Evolutionary conservation across 225 moss, liverwort and hornwort genomes (phyloP).

Genomic region (Bryoerythrophyllum caledonicum): DNA sequence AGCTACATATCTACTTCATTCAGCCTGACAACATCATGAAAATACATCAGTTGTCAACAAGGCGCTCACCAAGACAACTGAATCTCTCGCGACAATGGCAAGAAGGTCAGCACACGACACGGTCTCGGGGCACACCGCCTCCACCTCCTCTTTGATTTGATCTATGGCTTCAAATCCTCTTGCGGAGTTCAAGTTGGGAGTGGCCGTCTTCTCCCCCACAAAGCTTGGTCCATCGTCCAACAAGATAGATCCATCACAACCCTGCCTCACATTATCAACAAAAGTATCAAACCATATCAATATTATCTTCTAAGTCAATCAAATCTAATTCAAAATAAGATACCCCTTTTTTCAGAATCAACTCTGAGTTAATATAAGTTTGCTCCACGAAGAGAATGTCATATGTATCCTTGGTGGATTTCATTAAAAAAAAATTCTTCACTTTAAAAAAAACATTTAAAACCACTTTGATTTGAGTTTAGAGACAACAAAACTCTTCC

Average conservation of each 20-base stretch:
- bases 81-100: slow-evolving; percentile 73
- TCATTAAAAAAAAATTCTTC: too few relatives aligned
- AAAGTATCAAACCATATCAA: too few relatives aligned
- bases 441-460: too few relatives aligned
- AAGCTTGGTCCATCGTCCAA: slow-evolving; percentile 68
- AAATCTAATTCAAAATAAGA: too few relatives aligned
- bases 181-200: slow-evolving; percentile 69
- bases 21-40: background rate
- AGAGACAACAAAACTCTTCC: too few relatives aligned
- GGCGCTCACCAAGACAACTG: slow-evolving; percentile 48
- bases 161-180: slow-evolving; percentile 77
- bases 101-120: slow-evolving; percentile 93
- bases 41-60: background rate
- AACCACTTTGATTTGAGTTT: too few relatives aligned
- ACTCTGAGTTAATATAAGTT: too few relatives aligned
- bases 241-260: slow-evolving; percentile 84
- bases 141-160: slow-evolving; percentile 65
- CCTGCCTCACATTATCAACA: slow-evolving; percentile 42
- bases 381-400: too few relatives aligned
- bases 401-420: too few relatives aligned
- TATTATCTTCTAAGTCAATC: too few relatives aligned
- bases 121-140: slow-evolving; percentile 61
- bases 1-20: background rate
- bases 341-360: too few relatives aligned
- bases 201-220: slow-evolving; percentile 69